A percentile compares a stretch with the other conserved stretches of the same genome.
Conservation (phyloP, 1,284 basidiomycete species). For the Malassezia equina region DNA sequence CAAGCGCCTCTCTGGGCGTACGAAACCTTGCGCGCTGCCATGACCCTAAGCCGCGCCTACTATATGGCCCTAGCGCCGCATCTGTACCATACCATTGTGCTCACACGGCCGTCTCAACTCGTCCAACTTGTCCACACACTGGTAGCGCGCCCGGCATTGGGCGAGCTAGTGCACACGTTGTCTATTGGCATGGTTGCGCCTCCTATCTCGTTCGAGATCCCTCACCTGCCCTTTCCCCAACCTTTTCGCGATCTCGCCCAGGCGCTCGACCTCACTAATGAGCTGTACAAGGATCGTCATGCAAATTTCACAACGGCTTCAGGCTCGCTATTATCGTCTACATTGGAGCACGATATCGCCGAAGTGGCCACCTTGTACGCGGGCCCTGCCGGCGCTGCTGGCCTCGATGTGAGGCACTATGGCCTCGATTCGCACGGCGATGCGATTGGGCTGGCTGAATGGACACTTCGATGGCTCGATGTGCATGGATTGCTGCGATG, state of each 20-base stretch:
- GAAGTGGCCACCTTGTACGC: conserved; percentile 1
- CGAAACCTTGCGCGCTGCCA: not conserved
- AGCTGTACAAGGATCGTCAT: not conserved
- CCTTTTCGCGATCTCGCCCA: not conserved
- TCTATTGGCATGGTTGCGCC: not conserved
- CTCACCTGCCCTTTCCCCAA: not conserved
- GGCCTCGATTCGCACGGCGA: conserved; percentile 1
- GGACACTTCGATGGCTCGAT: conserved; percentile 6
- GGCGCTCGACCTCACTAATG: not conserved
- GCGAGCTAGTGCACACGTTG: not conserved
- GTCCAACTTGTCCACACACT: not conserved
- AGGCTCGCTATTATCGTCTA: conserved; percentile 6
- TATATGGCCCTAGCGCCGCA: conserved; percentile 17
- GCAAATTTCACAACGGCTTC: conserved; percentile 1
- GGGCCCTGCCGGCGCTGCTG: not conserved
- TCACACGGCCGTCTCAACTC: conserved; percentile 8
- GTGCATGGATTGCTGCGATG: not conserved
- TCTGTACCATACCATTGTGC: conserved; percentile 6
- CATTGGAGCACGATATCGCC: conserved; percentile 4
- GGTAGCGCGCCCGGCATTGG: conserved; percentile 1
- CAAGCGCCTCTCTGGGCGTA: conserved; percentile 1
- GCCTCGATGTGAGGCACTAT: conserved; percentile 2
- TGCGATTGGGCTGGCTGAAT: not conserved
- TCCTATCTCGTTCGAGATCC: not conserved
- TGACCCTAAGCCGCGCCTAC: conserved; percentile 15